A percentile compares a stretch with the other conserved stretches of the same genome.
These are phyloP conservation scores for Phaeolepiota aurea DNA, from an alignment of 768 basidiomycete species.

Conservation along the genomic window DNA sequence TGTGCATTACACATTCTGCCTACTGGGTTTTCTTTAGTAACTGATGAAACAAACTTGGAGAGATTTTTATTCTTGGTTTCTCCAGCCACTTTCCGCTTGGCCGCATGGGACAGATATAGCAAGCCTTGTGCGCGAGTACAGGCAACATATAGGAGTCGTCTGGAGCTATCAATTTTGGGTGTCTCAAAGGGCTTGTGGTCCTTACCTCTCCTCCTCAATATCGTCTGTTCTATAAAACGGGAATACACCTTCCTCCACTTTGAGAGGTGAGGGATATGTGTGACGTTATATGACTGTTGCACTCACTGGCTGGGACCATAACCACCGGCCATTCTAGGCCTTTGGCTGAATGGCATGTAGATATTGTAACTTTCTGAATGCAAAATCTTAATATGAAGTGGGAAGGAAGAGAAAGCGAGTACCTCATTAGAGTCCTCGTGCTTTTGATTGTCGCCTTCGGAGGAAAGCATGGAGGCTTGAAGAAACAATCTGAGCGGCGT, in stretches of 20 bases:
- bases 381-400: background rate
- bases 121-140: constrained; percentile 79
- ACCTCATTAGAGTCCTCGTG: constrained; percentile 38
- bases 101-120: constrained; percentile 47
- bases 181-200: constrained; percentile 2
- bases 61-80: constrained; percentile 39
- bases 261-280: constrained; percentile 1
- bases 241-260: constrained; percentile 68
- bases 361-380: constrained; percentile 73
- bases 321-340: constrained; percentile 92
- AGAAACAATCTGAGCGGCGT: constrained; percentile 67
- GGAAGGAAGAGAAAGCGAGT: constrained; percentile 1
- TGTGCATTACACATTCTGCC: constrained; percentile 6
- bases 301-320: constrained; percentile 60
- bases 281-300: background rate
- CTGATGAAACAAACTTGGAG: constrained; percentile 48
- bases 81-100: constrained; percentile 46
- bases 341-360: constrained; percentile 87
- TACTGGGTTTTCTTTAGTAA: constrained; percentile 35
- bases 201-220: constrained; percentile 72
- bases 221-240: constrained; percentile 72
- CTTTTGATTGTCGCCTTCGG: constrained; percentile 62
- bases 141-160: constrained; percentile 81
- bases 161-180: constrained; percentile 15
- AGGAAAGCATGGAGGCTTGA: constrained; percentile 76